Base-by-base conservation (phyloP, 148 eudicot genomes). In the Oxyria digyna region DNA sequence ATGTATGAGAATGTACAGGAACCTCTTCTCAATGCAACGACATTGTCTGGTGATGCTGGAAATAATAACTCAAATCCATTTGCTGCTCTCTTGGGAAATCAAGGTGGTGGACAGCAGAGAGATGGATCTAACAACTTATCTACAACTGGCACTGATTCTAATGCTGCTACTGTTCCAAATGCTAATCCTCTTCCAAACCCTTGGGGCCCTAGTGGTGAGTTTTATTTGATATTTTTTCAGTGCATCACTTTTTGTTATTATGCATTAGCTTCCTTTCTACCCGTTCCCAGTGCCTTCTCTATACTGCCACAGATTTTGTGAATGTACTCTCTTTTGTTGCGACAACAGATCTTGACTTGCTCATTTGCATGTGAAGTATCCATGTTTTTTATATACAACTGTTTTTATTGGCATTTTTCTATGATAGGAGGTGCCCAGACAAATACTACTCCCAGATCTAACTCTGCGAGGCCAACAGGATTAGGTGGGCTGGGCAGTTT, bases 1-100 rank as follows among this genome's bases (percentile, higher is more conserved):
- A 94, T 94, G 98, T 94, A 94, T 80, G 98, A 94, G 76, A 94
- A 90, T 82, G 98, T 94, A 18, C 98, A 89, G 78, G 96, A 94
- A 69, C 98, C 98, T 10, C 81, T 94, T 74, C 77, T 94, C 77
- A 90, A 94, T 85, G 98, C 98, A 49, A 87, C 97, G 41, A 82
- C 96, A 18, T 79, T 81, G 87, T 83, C 82, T 41, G 96, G 92
- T 52, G 83, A 85, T 48, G 65, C 74, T 10, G 87, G 82, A 70
- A 83, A 75, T 69, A 87, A 81, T 82, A 81, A 76, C 42, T 80
- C 95, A 10, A 89, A 88, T 70, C 95, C 98, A 6, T 81, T 93
- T 77, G 95, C 96, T 63, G 86, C 98, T 63, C 89, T 94, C 69
- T 73, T 90, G 84, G 97, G 91, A 17, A 81, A 81, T 74, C 98